Percentiles rank a stretch among this genome's conserved stretches.
These are phyloP conservation scores for Sugiyamaella mastotermitis DNA, from an alignment of 805 yeast species.

Conservation along the genomic window DNA sequence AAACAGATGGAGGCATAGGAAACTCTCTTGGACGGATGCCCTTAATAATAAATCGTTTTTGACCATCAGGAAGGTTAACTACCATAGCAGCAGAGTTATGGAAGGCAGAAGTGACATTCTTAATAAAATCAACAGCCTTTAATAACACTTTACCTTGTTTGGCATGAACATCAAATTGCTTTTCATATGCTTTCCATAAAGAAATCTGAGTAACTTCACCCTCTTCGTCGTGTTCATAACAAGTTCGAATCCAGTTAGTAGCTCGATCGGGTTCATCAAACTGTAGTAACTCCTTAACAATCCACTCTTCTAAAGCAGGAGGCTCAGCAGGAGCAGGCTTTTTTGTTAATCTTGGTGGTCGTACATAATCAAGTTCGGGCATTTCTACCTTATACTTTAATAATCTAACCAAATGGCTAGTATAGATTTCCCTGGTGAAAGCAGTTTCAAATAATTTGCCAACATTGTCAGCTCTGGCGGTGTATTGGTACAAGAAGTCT, in stretches of 20 bases:
- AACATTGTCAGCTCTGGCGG: constrained; percentile 56
- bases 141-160: constrained; percentile 48
- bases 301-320: constrained; percentile 50
- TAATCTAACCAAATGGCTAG: constrained; percentile 57
- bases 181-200: constrained; percentile 91
- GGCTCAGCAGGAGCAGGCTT: constrained; percentile 60
- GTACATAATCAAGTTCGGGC: constrained; percentile 32
- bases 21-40: constrained; percentile 81
- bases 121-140: constrained; percentile 95
- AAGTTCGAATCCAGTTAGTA: constrained; percentile 88
- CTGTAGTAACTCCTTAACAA: constrained; percentile 54
- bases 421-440: constrained; percentile 45
- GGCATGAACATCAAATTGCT: constrained; percentile 64
- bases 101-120: constrained; percentile 86
- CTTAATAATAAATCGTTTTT: constrained; percentile 82
- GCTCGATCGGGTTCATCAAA: constrained; percentile 86
- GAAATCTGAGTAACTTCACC: constrained; percentile 94
- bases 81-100: constrained; percentile 92
- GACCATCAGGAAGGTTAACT: constrained; percentile 54
- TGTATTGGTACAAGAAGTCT: constrained; percentile 77
- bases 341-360: constrained; percentile 38
- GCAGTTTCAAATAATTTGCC: constrained; percentile 40
- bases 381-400: constrained; percentile 42
- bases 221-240: constrained; percentile 68
- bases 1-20: constrained; percentile 27